Evolutionary conservation across 1,139 yeast genomes (phyloP).

Genomic region (Chernovozyma aurita): DNA sequence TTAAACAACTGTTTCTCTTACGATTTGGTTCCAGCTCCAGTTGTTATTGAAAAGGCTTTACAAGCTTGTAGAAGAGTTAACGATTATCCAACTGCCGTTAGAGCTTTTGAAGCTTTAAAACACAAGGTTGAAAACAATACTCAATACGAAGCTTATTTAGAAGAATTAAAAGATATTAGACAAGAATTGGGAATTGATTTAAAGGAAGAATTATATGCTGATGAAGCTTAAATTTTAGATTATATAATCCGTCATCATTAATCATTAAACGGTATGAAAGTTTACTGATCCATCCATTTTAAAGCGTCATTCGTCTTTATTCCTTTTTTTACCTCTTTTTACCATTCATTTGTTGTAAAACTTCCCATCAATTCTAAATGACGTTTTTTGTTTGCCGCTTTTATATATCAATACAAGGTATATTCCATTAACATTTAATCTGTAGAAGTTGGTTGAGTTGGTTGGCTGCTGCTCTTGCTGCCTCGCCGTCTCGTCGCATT

Average conservation of each 20-base stretch:
- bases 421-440: neutral
- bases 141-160: constrained; percentile 93
- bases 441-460: no score
- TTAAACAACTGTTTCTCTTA: constrained; percentile 96
- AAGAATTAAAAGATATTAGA: constrained; percentile 88
- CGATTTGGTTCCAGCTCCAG: constrained; percentile 98
- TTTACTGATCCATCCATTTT: neutral
- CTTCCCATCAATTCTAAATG: neutral
- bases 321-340: neutral
- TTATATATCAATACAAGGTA: neutral
- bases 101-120: constrained; percentile 93
- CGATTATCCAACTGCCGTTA: constrained; percentile 97
- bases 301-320: no score
- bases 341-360: neutral
- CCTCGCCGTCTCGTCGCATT: no score
- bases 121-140: constrained; percentile 92
- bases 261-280: neutral
- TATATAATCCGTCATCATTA: neutral
- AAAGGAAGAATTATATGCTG: constrained; percentile 77
- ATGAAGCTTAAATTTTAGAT: constrained; percentile 15
- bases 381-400: neutral
- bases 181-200: constrained; percentile 90
- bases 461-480: no score
- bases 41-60: constrained; percentile 91
- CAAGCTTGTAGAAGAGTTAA: constrained; percentile 98